Conservation (phyloP, 805 yeast species). For the Zygotorulaspora chibaensis region DNA sequence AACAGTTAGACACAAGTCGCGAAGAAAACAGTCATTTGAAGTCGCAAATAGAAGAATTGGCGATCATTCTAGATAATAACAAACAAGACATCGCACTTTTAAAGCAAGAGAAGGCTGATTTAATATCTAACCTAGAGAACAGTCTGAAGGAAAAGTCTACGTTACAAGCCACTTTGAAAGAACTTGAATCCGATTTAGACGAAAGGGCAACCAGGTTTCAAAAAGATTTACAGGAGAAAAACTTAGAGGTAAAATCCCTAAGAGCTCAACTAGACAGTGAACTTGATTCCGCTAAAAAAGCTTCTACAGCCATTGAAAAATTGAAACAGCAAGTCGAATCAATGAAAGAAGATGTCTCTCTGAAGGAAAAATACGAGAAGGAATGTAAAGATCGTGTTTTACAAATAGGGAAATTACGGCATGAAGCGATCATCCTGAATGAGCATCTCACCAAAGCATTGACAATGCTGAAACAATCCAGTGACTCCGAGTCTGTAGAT, state of each 20-base stretch:
- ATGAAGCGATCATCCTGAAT: slow-evolving; percentile 87
- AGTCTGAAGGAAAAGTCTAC: slow-evolving; percentile 9
- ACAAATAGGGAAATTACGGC: slow-evolving; percentile 84
- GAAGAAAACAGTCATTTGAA: slow-evolving; percentile 21
- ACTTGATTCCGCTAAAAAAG: slow-evolving; percentile 16
- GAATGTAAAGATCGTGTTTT: slow-evolving; percentile 68
- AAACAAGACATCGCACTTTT: slow-evolving; percentile 29
- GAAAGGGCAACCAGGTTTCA: slow-evolving; percentile 11
- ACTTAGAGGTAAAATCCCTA: slow-evolving; percentile 29
- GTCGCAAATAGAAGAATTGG: slow-evolving; percentile 38
- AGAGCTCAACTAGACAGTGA: slow-evolving; percentile 26
- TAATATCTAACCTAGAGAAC: slow-evolving; percentile 27
- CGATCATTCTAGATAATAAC: slow-evolving; percentile 36
- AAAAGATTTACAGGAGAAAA: slow-evolving; percentile 23
- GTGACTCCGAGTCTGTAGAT: slow-evolving; percentile 74
- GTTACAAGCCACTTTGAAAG: slow-evolving; percentile 33
- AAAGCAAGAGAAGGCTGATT: slow-evolving; percentile 39
- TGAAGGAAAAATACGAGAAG: slow-evolving; percentile 40
- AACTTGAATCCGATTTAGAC: slow-evolving; percentile 37
- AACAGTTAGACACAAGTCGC: slow-evolving; percentile 27
- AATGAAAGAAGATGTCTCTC: slow-evolving; percentile 22
- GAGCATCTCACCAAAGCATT: slow-evolving; percentile 95
- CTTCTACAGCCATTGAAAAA: slow-evolving; percentile 16
- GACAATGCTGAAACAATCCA: slow-evolving; percentile 72
- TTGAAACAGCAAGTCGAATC: slow-evolving; percentile 25